Conservation (phyloP, 2,329 filamentous ascomycete genomes). For the Paecilomyces dactylethromorphus region DNA sequence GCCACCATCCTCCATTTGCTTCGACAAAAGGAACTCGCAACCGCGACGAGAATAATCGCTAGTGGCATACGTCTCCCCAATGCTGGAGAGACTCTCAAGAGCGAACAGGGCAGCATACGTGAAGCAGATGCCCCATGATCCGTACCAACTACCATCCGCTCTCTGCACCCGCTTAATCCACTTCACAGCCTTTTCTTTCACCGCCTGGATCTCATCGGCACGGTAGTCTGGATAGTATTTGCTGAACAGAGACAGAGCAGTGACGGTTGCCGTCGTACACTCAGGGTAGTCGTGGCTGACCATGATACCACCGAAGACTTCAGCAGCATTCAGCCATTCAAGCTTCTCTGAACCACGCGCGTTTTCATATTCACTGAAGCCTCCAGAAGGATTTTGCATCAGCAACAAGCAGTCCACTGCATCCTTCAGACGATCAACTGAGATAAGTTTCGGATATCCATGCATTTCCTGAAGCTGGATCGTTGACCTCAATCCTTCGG, state of each 20-base stretch:
- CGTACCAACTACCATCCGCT: conserved; percentile 90
- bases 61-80: conserved; percentile 74
- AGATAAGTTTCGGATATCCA: conserved; percentile 66
- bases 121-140: conserved; percentile 96
- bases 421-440: conserved; percentile 73
- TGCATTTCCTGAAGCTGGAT: conserved; percentile 75
- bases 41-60: conserved; percentile 64
- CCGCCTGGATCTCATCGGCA: conserved; percentile 62
- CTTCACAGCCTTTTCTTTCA: conserved; percentile 65
- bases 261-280: conserved; percentile 92
- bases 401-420: conserved; percentile 84
- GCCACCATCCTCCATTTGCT: conserved; percentile 82
- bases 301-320: conserved; percentile 97
- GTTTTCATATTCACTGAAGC: conserved; percentile 84
- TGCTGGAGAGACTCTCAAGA: conserved; percentile 72
- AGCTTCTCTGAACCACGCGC: conserved; percentile 70
- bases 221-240: conserved; percentile 78
- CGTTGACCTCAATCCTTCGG: conserved; percentile 81
- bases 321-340: conserved; percentile 87
- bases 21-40: conserved; percentile 78
- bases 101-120: conserved; percentile 97
- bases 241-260: conserved; percentile 74
- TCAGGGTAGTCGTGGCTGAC: conserved; percentile 98
- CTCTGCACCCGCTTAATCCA: conserved; percentile 79
- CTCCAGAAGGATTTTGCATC: conserved; percentile 82